Evolutionary conservation across 768 basidiomycete species (phyloP), one percentile per base, ranked within the genome.

Genomic region (Amanita rimosa): DNA sequence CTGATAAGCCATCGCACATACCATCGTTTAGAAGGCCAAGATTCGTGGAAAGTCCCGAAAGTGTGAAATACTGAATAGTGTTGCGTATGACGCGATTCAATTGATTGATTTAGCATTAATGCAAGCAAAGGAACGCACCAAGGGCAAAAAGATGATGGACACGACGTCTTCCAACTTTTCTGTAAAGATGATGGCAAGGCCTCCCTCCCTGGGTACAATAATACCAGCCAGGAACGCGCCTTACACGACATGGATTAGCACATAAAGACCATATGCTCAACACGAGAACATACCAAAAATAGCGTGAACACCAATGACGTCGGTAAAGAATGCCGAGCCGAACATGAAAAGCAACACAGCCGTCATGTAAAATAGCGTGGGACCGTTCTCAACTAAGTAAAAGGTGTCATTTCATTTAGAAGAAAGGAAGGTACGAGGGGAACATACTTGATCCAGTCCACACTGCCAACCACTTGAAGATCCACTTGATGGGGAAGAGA

Each of bases 161-260:
- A 94, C 87, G 76, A 95, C 81, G 65, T 97, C 95, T 66, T 99
- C 96, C n/a, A 98, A 68, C 59, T 95, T 97, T 57, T 95, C 90
- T 0, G 89, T 92, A n/a, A 98, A 67, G 0, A 82, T 72, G 45
- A 93, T 88, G 0, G 85, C 79, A 31, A 99, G 79, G 2, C 85
- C 85, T 2, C 89, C 88, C 57, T 93, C 85, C 24, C 91, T 79
- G 2, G 96, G 95, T 6, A 97, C 83, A 48, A 85, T 76, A 39
- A 87, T 61, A 1, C 85, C 93, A 1, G 79, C 78, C 9, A 95
- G 60, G 69, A 96, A 95, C 37, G 37, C 37, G 8, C 37, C 37
- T n/a, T 29, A 29, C 2, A 29, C 27, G 2, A 29, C 11, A 29
- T 38, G 19, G n/a, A n/a, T n/a, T n/a, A 8, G n/a, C n/a, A 37